Base-by-base conservation (phyloP, 352 stramenopile species). In the Phytophthora sansomeana region DNA sequence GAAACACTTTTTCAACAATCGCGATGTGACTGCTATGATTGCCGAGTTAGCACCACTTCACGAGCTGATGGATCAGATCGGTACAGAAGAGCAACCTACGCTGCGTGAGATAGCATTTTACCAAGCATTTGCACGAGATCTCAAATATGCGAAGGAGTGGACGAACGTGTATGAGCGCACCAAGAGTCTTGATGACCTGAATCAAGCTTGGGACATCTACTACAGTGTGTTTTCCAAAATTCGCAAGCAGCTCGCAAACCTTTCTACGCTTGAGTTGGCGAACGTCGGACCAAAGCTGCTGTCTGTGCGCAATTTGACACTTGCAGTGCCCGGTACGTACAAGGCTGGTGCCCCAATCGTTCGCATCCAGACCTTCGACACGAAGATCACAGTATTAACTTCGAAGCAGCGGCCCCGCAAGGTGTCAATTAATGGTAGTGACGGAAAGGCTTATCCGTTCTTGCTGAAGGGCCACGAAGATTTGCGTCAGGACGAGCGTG, bases 381-480 rank as follows among this genome's bases (percentile, higher is more conserved):
- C 89, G 6, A 96, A 90, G 66, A 87, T 99, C 46, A 95, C 97
- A 5, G 97, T 99, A 5, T 93, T 99, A 32, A 98, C 96, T 26
- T 99, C 95, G 35, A 99, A 99, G 81, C 98, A 99, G 81, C 90
- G 98, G 29, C 98, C 98, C 5, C 88, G 98, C 35, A 99, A 99
- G 75, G 98, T 99, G 14, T 96, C 90, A n/a, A 98, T 99, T 56
- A 80, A 96, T 39, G 98, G 98, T 32, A 98, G 94, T 71, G 97
- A 99, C 74, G 98, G 98, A 16, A 97, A 98, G 58, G 86, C 98
- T 53, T 99, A 99, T 79, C 88, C 98, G 28, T 99, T 99, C 79
- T 71, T 99, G 49, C 90, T 99, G 11, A 99, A 99, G 83, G 98
- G 98, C 5, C 97, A 99, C 75, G 98, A 99, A 79, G 98, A 99